Percentiles rank a stretch among this genome's conserved stretches.
Conservation (phyloP, 805 yeast species). For the Kregervanrija fluxuum region DNA sequence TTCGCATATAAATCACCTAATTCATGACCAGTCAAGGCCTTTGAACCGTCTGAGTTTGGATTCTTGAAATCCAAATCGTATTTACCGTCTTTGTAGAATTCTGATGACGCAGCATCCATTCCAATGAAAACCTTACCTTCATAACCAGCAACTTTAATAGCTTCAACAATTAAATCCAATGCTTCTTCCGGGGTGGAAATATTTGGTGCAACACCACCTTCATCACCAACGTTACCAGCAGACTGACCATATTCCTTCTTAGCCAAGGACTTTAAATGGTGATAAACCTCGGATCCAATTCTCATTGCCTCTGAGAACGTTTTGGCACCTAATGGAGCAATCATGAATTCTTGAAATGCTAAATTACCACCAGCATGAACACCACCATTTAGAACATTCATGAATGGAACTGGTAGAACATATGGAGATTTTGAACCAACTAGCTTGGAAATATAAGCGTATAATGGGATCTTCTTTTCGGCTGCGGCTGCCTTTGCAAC, state of each 20-base stretch:
- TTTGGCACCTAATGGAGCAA: constrained; percentile 89
- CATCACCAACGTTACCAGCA: constrained; percentile 99
- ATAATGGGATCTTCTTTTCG: constrained; percentile 87
- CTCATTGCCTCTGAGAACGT: constrained; percentile 93
- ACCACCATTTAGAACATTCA: constrained; percentile 98
- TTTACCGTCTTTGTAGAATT: constrained; percentile 93
- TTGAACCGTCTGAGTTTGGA: constrained; percentile 83
- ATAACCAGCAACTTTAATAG: constrained; percentile 94
- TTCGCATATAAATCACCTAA: constrained; percentile 77
- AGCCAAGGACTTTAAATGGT: constrained; percentile 86
- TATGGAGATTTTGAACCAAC: constrained; percentile 73
- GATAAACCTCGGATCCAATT: constrained; percentile 97
- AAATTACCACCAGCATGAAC: constrained; percentile 99
- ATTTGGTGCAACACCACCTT: constrained; percentile 99
- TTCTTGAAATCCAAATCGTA: constrained; percentile 98
- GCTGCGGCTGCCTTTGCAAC: constrained; percentile 98
- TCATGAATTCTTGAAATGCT: constrained; percentile 99
- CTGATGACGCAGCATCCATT: constrained; percentile 94
- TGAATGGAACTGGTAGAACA: constrained; percentile 98
- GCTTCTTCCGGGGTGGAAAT: constrained; percentile 95
- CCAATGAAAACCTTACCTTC: constrained; percentile 88
- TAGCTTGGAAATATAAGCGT: constrained; percentile 81
- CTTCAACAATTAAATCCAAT: constrained; percentile 81
- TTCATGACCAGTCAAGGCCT: constrained; percentile 86
- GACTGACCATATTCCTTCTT: constrained; percentile 94